Conservation (phyloP, 2,329 filamentous ascomycete genomes). For the Aspergillus proliferans region DNA sequence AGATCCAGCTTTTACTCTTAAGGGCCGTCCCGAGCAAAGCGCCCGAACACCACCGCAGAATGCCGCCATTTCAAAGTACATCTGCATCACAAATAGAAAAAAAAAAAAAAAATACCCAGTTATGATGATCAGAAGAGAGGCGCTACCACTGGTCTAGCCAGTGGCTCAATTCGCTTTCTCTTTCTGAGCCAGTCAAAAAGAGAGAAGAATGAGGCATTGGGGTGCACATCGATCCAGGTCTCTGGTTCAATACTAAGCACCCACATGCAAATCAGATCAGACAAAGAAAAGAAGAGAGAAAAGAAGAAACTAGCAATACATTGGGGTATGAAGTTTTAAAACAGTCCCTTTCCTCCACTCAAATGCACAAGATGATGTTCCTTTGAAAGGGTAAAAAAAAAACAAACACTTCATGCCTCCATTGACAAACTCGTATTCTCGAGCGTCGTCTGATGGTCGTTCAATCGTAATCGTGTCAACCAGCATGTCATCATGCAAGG, state of each 20-base stretch:
- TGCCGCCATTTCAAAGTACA: not conserved
- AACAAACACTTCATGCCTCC: not conserved
- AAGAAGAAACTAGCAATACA: not conserved
- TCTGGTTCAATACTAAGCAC: not conserved
- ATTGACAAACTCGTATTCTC: not conserved
- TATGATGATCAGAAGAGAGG: not conserved
- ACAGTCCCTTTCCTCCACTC: not conserved
- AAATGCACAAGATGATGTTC: not conserved
- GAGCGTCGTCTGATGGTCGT: not conserved
- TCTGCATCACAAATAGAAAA: not conserved
- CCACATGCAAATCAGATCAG: not conserved
- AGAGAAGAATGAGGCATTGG: not conserved
- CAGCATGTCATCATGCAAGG: not conserved
- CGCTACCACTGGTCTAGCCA: not conserved
- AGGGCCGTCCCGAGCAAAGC: not conserved
- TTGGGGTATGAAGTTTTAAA: not conserved
- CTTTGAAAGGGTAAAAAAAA: not conserved
- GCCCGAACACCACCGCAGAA: not conserved
- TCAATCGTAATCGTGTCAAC: not conserved
- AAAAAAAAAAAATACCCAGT: not conserved
- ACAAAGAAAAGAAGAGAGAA: not conserved
- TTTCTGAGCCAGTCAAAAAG: not conserved
- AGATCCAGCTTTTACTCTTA: too few relatives aligned
- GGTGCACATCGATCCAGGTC: too few relatives aligned
- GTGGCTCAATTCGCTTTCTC: not conserved